phyloP scores from a whole-genome alignment of 495 filamentous ascomycete species.

The Astrocystis sublimbata region DNA sequence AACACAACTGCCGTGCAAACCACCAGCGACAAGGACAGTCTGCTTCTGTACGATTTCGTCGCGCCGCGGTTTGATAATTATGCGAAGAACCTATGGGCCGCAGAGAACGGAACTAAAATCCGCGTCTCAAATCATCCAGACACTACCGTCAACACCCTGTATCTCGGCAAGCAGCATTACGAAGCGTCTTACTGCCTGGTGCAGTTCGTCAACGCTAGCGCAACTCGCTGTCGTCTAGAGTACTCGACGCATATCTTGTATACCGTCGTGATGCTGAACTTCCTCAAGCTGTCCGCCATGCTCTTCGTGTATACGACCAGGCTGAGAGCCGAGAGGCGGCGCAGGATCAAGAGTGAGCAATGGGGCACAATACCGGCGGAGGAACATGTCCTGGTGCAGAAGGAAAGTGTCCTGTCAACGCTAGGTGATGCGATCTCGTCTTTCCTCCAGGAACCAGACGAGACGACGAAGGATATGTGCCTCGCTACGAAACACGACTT shows the following conservation, averaged over 20 bases:
- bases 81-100: slow-evolving; percentile 37
- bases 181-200: slow-evolving; percentile 2
- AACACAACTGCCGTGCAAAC: slow-evolving; percentile 13
- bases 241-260: not conserved
- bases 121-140: no score
- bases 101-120: slow-evolving; percentile 30
- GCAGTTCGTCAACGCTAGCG: not conserved
- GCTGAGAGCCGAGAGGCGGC: not conserved
- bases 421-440: slow-evolving; percentile 37
- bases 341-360: slow-evolving; percentile 1
- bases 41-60: slow-evolving; percentile 31
- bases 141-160: not conserved
- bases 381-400: not conserved
- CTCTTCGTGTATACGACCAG: not conserved
- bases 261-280: not conserved
- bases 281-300: not conserved
- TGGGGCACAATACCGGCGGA: not conserved
- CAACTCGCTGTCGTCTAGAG: not conserved
- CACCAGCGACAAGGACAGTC: slow-evolving; percentile 22
- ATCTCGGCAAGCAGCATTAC: not conserved
- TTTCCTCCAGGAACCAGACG: slow-evolving; percentile 35
- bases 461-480: slow-evolving; percentile 31
- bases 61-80: slow-evolving; percentile 31
- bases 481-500: slow-evolving; percentile 29
- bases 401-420: slow-evolving; percentile 18